A percentile compares a stretch with the other conserved stretches of the same genome.
These are phyloP conservation scores for Nakazawaea anatomiae DNA, from an alignment of 805 yeast species.

Conservation along the genomic window DNA sequence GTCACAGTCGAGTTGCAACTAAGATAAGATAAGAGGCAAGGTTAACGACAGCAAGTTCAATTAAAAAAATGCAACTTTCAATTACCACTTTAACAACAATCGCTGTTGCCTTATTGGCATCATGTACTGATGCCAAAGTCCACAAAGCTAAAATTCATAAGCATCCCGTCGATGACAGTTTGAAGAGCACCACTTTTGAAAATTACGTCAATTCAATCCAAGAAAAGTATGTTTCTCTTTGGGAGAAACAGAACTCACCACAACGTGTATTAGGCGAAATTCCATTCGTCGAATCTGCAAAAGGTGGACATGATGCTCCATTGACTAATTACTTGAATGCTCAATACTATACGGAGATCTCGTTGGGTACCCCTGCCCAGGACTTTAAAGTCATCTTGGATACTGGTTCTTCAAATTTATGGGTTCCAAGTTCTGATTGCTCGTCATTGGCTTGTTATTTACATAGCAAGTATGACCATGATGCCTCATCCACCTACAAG, in stretches of 20 bases:
- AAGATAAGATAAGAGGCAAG: conserved; percentile 2
- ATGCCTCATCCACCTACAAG: conserved; percentile 74
- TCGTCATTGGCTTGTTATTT: conserved; percentile 91
- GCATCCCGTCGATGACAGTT: conserved; percentile 40
- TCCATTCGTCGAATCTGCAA: conserved; percentile 33
- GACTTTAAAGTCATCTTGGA: conserved; percentile 89
- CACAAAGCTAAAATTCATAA: conserved; percentile 42
- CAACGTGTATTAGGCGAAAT: conserved; percentile 26
- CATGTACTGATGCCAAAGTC: conserved; percentile 36
- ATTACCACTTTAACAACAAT: conserved; percentile 35
- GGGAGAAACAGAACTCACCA: conserved; percentile 21
- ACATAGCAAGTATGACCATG: conserved; percentile 87
- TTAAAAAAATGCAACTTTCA: conserved; percentile 20
- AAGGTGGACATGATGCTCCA: conserved; percentile 65
- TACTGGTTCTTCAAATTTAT: conserved; percentile 94
- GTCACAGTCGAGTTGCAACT: too few relatives aligned
- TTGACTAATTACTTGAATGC: conserved; percentile 92
- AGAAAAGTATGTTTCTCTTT: conserved; percentile 38
- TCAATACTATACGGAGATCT: conserved; percentile 90
- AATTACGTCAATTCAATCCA: conserved; percentile 45
- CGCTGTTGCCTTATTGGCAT: conserved; percentile 29
- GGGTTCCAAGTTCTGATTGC: conserved; percentile 93
- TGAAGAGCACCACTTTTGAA: conserved; percentile 35
- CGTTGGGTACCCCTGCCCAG: conserved; percentile 91
- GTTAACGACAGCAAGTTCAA: neutral